Base-by-base conservation (phyloP, 768 basidiomycete species). In the Clavaria fumosa region DNA sequence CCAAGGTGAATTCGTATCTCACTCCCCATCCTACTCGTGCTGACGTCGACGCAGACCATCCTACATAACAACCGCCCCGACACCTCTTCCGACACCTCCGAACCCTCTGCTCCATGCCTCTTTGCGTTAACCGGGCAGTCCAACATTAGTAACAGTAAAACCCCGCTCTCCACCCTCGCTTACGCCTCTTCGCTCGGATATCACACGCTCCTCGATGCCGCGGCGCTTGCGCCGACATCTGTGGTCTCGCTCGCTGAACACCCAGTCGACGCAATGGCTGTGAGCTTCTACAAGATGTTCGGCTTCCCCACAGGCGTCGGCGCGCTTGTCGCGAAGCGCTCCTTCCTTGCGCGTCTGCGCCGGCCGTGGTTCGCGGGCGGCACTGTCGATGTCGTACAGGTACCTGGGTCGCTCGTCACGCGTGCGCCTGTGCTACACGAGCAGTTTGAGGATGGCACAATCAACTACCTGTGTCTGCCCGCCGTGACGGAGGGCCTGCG, bases 231-330 rank as follows among this genome's bases (percentile, higher is more conserved):
- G 2, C 74, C 84, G 7, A 77, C 80, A 1, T 72, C 81, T 5
- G 50, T 61, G 12, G 67, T 88, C 38, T 78, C 78, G 9, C 60
- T 89, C 10, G 54, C 67, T 1, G 69, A 76, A 36, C 66, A 64
- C 21, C 70, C 75, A 3, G 76, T 84, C 7, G 85, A 89, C 53
- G 84, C 83, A 1, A 74, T 85, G 68, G 82, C 75, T 0, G 50
- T 89, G 37, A 82, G 78, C 31, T 85, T 88, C 48, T 89, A 89
- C 58, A 89, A 89, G 47, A 85, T 88, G 78, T 83, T 85, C 45
- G 84, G 84, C 23, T 88, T 75, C 47, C 84, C 84, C 7, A 86
- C 83, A 0, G 84, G 84, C 5, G 71, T 86, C 30, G 84, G 85
- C 23, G 82, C 82, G 9, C 62, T 89, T 4, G 54, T 89, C 20